Evolutionary conservation across 306 rosid genomes (phyloP).

Genomic region (Datisca glomerata): DNA sequence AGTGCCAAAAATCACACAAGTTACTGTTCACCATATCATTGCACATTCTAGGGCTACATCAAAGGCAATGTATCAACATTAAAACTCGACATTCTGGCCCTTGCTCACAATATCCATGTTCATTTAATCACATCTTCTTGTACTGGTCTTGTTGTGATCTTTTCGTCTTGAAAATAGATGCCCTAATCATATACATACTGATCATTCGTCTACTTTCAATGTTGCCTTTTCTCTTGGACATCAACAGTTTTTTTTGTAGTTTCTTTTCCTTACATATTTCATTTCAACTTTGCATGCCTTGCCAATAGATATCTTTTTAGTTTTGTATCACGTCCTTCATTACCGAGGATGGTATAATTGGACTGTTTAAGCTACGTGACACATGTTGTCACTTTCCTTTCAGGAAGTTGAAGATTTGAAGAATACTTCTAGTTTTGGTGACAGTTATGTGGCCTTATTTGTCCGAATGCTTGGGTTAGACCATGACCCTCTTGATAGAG

Average conservation of each 20-base stretch:
- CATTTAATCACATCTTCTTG: too few species aligned
- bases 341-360: slow-evolving; percentile 1
- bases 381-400: slow-evolving; percentile 12
- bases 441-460: slow-evolving; percentile 62
- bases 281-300: neutral
- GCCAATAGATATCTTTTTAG: too few species aligned
- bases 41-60: too few species aligned
- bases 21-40: too few species aligned
- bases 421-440: slow-evolving; percentile 31
- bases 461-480: slow-evolving; percentile 85
- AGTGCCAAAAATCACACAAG: too few species aligned
- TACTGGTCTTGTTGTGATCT: too few species aligned
- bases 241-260: neutral
- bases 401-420: slow-evolving; percentile 43
- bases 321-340: neutral
- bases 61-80: too few species aligned
- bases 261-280: neutral
- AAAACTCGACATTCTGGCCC: too few species aligned
- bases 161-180: too few species aligned
- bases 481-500: slow-evolving; percentile 58
- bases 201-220: too few species aligned
- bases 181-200: too few species aligned
- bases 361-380: slow-evolving; percentile 5
- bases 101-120: too few species aligned
- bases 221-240: neutral